Evolutionary conservation across 305 asterid genomes (phyloP).

Genomic region (Withania somnifera): DNA sequence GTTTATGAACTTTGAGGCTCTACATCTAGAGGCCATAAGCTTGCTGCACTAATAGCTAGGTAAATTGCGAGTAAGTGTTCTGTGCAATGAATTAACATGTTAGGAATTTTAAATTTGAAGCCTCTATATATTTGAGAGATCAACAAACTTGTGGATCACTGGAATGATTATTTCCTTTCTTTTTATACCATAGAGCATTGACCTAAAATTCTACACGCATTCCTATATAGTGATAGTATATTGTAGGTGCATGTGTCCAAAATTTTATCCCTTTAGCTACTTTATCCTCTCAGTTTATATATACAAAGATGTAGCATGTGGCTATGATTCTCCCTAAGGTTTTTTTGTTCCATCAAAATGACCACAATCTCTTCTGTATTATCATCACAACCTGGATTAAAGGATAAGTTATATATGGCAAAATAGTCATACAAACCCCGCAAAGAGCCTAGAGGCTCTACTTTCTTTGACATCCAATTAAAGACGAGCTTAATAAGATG

Average conservation of each 20-base stretch:
- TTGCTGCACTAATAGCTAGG: neutral
- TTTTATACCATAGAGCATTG: neutral
- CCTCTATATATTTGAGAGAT: too few relatives aligned
- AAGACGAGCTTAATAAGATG: neutral
- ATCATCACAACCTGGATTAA: neutral
- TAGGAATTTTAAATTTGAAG: too few relatives aligned
- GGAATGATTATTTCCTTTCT: neutral
- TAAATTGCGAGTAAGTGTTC: neutral
- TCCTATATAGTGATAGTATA: neutral
- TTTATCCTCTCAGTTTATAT: neutral
- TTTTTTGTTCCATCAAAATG: neutral
- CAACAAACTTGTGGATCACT: too few relatives aligned
- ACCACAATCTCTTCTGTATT: neutral
- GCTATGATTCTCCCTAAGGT: constrained; percentile 18
- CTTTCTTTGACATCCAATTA: neutral
- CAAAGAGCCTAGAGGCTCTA: neutral
- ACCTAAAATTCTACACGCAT: neutral
- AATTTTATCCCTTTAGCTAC: neutral
- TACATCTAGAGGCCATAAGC: constrained; percentile 3
- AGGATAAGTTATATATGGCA: neutral
- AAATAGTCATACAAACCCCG: neutral
- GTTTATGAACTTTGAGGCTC: neutral
- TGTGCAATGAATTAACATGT: too few relatives aligned
- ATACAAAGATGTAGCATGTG: constrained; percentile 14
- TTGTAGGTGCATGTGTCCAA: constrained; percentile 6